Evolutionary conservation across 1,284 basidiomycete species (phyloP).

Genomic region (Cryptococcus wingfieldii): DNA sequence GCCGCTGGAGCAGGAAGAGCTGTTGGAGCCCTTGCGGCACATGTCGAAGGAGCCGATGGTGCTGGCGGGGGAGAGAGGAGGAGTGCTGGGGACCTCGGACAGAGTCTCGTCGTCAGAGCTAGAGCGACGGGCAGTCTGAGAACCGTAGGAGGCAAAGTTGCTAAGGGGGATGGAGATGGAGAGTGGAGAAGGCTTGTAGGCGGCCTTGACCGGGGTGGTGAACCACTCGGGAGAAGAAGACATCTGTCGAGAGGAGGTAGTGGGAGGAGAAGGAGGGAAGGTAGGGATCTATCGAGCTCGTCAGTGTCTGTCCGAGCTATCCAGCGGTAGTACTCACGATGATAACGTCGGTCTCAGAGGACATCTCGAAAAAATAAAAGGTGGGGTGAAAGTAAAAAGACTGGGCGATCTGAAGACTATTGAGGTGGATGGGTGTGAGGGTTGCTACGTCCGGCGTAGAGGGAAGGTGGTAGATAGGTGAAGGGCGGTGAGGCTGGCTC

Average conservation of each 20-base stretch:
- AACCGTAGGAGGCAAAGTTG: conserved; percentile 3
- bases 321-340: conserved; percentile 5
- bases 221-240: conserved; percentile 23
- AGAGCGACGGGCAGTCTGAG: neutral
- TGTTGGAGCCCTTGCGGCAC: conserved; percentile 5
- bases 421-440: neutral
- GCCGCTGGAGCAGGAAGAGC: conserved; percentile 4
- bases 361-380: conserved; percentile 6
- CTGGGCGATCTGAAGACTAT: neutral
- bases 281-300: conserved; percentile 10
- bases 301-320: neutral
- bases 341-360: conserved; percentile 10
- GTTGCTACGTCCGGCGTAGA: neutral
- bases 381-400: neutral
- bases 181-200: conserved; percentile 14
- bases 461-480: neutral
- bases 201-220: conserved; percentile 10
- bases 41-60: conserved; percentile 11
- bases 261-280: conserved; percentile 22
- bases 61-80: conserved; percentile 13
- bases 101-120: conserved; percentile 3
- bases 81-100: conserved; percentile 8
- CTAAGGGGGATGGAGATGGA: conserved; percentile 8
- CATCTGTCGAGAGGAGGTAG: conserved; percentile 8
- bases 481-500: neutral